Evolutionary conservation across 1,284 basidiomycete genomes (phyloP).

Genomic region (Thelephora terrestris): DNA sequence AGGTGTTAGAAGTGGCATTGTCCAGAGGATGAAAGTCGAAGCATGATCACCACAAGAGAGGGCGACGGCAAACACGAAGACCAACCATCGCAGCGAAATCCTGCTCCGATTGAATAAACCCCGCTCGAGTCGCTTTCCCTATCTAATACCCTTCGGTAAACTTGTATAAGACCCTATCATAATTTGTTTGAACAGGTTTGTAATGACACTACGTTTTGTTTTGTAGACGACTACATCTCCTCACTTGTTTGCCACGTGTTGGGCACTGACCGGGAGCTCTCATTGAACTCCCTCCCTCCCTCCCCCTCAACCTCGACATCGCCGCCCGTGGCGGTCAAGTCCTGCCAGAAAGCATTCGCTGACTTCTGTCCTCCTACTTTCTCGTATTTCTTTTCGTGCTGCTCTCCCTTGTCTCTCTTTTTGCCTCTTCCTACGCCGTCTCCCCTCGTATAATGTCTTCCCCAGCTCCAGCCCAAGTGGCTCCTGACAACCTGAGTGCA

Average conservation of each 20-base stretch:
- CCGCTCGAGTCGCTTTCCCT: no score
- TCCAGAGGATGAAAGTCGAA: no score
- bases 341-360: constrained; percentile 2
- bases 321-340: constrained; percentile 1
- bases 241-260: no score
- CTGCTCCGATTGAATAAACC: neutral
- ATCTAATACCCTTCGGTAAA: no score
- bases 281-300: neutral
- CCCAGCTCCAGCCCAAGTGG: constrained; percentile 20
- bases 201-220: no score
- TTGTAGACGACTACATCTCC: no score
- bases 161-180: no score
- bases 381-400: constrained; percentile 11
- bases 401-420: constrained; percentile 5
- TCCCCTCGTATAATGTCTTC: constrained; percentile 26
- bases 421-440: constrained; percentile 22
- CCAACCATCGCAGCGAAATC: constrained; percentile 1
- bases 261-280: no score
- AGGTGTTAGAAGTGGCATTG: no score
- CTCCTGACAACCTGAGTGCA: constrained; percentile 22
- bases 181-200: no score
- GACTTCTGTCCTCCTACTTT: constrained; percentile 9
- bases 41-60: neutral
- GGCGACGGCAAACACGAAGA: neutral
- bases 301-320: neutral